Evolutionary conservation across 78 protist species (phyloP).

Genomic region (Dictyostelium firmibasis): DNA sequence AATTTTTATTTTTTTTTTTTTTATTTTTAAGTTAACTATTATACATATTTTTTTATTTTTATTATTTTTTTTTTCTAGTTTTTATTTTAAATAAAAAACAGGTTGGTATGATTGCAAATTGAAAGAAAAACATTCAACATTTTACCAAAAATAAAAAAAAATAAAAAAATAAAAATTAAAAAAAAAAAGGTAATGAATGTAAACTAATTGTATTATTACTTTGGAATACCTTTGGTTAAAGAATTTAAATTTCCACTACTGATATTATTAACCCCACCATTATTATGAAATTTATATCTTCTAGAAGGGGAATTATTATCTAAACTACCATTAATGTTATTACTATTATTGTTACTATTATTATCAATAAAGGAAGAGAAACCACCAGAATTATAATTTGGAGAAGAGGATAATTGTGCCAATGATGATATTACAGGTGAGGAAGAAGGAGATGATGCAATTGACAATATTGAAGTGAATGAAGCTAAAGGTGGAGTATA

Average conservation of each 20-base stretch:
- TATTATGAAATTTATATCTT: slow-evolving; percentile 10
- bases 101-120: too few relatives aligned
- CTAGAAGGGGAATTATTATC: not conserved
- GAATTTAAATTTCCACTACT: not conserved
- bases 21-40: too few relatives aligned
- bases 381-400: not conserved
- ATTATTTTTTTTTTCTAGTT: too few relatives aligned
- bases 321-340: not conserved
- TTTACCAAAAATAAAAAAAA: too few relatives aligned
- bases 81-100: too few relatives aligned
- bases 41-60: too few relatives aligned
- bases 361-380: not conserved
- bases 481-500: slow-evolving; percentile 67
- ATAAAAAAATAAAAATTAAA: too few relatives aligned
- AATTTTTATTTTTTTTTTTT: too few relatives aligned
- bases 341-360: not conserved
- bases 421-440: slow-evolving; percentile 51
- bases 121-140: too few relatives aligned
- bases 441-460: slow-evolving; percentile 57
- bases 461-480: slow-evolving; percentile 37
- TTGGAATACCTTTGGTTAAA: not conserved
- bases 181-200: not conserved
- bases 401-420: slow-evolving; percentile 42
- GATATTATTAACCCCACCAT: not conserved
- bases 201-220: not conserved